These are phyloP conservation scores for Stenocarpella maydis DNA, from an alignment of 2,329 filamentous ascomycete species.

Conservation along the genomic window DNA sequence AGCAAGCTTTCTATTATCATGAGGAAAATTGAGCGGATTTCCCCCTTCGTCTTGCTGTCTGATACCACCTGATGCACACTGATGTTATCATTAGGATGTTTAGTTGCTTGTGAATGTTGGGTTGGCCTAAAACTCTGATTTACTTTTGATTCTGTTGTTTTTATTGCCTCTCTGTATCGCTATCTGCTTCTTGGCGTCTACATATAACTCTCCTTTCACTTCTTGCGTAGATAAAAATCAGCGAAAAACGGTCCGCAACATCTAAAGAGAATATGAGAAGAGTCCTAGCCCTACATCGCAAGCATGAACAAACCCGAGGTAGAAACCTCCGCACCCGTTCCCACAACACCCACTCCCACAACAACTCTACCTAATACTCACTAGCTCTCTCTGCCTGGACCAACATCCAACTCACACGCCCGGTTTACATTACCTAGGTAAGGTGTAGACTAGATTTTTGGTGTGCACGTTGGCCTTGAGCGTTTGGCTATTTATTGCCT, in stretches of 20 bases:
- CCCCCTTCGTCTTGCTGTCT: conserved; percentile 26
- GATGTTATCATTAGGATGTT: conserved; percentile 2
- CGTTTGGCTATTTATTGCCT: no score
- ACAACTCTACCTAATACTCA: no score
- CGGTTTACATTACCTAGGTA: no score
- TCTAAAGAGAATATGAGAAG: neutral
- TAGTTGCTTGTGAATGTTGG: neutral
- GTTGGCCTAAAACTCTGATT: neutral
- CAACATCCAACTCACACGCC: no score
- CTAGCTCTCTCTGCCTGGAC: no score
- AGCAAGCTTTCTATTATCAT: conserved; percentile 14
- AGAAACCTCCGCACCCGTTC: no score
- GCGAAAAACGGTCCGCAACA: neutral
- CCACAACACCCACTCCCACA: no score
- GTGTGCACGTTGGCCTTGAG: no score
- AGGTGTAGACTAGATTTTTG: no score
- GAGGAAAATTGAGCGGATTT: conserved; percentile 5
- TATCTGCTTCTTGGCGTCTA: neutral
- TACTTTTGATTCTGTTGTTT: neutral
- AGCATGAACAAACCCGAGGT: no score
- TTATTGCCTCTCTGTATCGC: neutral
- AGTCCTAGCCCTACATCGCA: no score
- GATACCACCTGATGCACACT: conserved; percentile 26
- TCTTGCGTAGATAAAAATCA: neutral
- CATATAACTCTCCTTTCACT: neutral